These are phyloP conservation scores for Gynandropsis gynandra DNA, from an alignment of 345 rosid species.

Conservation along the genomic window DNA sequence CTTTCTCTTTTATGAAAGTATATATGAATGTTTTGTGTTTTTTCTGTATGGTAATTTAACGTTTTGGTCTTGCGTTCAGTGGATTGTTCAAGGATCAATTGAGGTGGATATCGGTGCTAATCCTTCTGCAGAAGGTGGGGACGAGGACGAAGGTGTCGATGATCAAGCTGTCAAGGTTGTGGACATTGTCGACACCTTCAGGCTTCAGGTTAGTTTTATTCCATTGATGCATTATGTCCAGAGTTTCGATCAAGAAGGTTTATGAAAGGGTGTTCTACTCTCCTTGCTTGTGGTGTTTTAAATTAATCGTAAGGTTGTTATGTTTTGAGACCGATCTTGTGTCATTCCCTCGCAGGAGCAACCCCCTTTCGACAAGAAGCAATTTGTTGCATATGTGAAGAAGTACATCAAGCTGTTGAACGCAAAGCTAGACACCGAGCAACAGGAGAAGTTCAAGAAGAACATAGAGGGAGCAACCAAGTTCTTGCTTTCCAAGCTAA, in stretches of 20 bases:
- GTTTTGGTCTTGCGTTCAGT: slow-evolving; percentile 29
- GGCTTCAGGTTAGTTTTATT: slow-evolving; percentile 60
- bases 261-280: not conserved
- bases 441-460: slow-evolving; percentile 58
- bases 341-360: slow-evolving; percentile 49
- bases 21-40: not conserved
- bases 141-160: slow-evolving; percentile 73
- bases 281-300: not conserved
- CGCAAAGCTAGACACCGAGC: slow-evolving; percentile 47
- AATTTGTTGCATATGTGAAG: slow-evolving; percentile 51
- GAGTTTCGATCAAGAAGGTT: not conserved
- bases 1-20: not conserved
- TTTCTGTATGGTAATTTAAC: not conserved
- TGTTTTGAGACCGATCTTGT: not conserved
- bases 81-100: slow-evolving; percentile 77
- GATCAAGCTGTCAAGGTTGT: slow-evolving; percentile 75
- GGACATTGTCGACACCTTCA: slow-evolving; percentile 81
- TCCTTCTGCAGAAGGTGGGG: slow-evolving; percentile 87
- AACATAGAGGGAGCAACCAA: slow-evolving; percentile 77
- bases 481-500: slow-evolving; percentile 59
- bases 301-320: not conserved
- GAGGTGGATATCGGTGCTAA: slow-evolving; percentile 77
- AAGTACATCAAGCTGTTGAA: slow-evolving; percentile 60
- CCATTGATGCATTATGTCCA: too few species aligned
- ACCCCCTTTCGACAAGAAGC: slow-evolving; percentile 82